Evolutionary conservation across 345 rosid genomes (phyloP).

Genomic region (Ceriops decandra): DNA sequence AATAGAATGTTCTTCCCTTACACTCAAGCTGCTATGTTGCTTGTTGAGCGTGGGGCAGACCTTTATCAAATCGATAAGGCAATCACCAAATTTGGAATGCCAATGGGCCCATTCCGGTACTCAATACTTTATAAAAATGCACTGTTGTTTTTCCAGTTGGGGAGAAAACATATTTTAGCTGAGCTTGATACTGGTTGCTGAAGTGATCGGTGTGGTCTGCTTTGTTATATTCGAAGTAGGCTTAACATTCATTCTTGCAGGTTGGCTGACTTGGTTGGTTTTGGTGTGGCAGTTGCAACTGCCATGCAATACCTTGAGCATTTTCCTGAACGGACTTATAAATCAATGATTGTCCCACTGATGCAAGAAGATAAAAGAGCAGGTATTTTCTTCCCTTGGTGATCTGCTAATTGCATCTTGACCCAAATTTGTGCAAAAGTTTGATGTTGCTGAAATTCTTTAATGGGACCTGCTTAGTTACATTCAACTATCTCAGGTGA

Average conservation of each 20-base stretch:
- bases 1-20: slow-evolving; percentile 98
- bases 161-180: background rate
- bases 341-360: slow-evolving; percentile 76
- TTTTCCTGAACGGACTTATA: slow-evolving; percentile 79
- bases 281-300: slow-evolving; percentile 85
- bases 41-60: slow-evolving; percentile 81
- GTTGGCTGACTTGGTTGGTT: slow-evolving; percentile 86
- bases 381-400: slow-evolving; percentile 37
- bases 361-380: slow-evolving; percentile 93
- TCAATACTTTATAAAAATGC: background rate
- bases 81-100: slow-evolving; percentile 92
- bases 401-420: background rate
- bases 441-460: background rate
- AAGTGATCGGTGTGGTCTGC: background rate
- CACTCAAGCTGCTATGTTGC: slow-evolving; percentile 73
- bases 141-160: background rate
- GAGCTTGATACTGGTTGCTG: background rate
- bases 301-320: slow-evolving; percentile 68
- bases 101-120: slow-evolving; percentile 98
- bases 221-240: no score
- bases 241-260: slow-evolving; percentile 35
- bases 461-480: background rate
- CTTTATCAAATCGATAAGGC: slow-evolving; percentile 68
- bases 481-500: slow-evolving; percentile 50
- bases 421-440: background rate